Conservation (phyloP, 352 stramenopile species). For the Phytophthora cryptogea region DNA sequence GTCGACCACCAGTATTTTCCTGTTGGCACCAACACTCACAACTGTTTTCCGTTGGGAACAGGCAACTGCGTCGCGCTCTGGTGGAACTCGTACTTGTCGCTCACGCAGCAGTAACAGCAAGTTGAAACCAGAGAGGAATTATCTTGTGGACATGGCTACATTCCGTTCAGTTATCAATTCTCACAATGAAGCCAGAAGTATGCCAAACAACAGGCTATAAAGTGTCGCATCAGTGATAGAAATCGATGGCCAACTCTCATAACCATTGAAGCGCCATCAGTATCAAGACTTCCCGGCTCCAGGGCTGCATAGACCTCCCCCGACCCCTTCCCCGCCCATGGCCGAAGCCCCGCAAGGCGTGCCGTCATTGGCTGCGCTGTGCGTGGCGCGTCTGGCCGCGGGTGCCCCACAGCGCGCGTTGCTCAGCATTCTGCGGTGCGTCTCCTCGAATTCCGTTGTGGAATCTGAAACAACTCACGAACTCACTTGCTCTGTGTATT, state of each 20-base stretch:
- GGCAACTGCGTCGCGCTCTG: slow-evolving; percentile 73
- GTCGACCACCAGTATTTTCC: slow-evolving; percentile 24
- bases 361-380: slow-evolving; percentile 65
- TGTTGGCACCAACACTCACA: slow-evolving; percentile 6
- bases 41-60: slow-evolving; percentile 32
- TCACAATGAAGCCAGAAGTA: neutral
- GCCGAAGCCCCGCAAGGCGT: slow-evolving; percentile 26
- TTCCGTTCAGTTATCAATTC: neutral
- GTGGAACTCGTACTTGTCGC: slow-evolving; percentile 83
- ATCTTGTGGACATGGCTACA: slow-evolving; percentile 33
- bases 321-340: slow-evolving; percentile 9
- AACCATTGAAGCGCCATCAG: slow-evolving; percentile 13
- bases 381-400: slow-evolving; percentile 57
- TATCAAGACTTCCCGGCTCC: neutral
- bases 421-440: slow-evolving; percentile 63
- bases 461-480: neutral
- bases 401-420: slow-evolving; percentile 62
- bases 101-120: slow-evolving; percentile 52
- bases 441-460: neutral
- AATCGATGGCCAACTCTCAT: neutral
- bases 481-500: neutral
- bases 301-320: neutral
- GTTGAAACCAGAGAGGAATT: slow-evolving; percentile 12
- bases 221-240: neutral
- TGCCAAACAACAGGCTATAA: too few species aligned